Evolutionary conservation across 768 basidiomycete species (phyloP).

Genomic region (Paxillus ammoniavirescens): DNA sequence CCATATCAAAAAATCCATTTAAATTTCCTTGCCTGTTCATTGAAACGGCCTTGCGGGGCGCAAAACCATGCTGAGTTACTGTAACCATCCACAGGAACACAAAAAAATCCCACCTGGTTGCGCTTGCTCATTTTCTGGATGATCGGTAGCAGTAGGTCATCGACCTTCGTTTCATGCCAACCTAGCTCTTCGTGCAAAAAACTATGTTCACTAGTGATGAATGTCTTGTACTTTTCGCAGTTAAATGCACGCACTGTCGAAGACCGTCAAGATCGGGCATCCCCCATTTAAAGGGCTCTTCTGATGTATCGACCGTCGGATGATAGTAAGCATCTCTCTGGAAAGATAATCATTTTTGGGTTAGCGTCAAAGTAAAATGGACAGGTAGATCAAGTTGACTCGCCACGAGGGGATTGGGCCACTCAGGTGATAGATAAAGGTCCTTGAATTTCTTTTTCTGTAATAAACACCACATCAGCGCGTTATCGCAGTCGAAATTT

Average conservation of each 20-base stretch:
- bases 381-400: constrained; percentile 27
- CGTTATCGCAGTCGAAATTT: constrained; percentile 5
- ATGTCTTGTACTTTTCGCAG: constrained; percentile 2
- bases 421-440: constrained; percentile 76
- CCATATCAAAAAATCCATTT: constrained; percentile 70
- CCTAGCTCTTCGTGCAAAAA: constrained; percentile 76
- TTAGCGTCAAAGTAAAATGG: background rate
- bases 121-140: constrained; percentile 87
- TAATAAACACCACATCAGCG: constrained; percentile 10
- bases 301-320: constrained; percentile 85
- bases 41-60: constrained; percentile 46
- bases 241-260: constrained; percentile 55
- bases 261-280: constrained; percentile 94
- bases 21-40: constrained; percentile 78
- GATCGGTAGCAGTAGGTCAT: constrained; percentile 88
- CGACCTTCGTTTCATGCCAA: constrained; percentile 81
- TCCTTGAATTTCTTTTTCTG: constrained; percentile 91
- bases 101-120: constrained; percentile 51
- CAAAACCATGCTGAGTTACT: constrained; percentile 1
- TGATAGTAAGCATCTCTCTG: constrained; percentile 93
- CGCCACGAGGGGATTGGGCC: constrained; percentile 93
- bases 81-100: background rate
- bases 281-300: constrained; percentile 96
- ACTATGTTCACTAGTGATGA: constrained; percentile 34
- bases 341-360: constrained; percentile 4